phyloP scores from a whole-genome alignment of 768 basidiomycete genomes.

The Auriscalpium microsporum region DNA sequence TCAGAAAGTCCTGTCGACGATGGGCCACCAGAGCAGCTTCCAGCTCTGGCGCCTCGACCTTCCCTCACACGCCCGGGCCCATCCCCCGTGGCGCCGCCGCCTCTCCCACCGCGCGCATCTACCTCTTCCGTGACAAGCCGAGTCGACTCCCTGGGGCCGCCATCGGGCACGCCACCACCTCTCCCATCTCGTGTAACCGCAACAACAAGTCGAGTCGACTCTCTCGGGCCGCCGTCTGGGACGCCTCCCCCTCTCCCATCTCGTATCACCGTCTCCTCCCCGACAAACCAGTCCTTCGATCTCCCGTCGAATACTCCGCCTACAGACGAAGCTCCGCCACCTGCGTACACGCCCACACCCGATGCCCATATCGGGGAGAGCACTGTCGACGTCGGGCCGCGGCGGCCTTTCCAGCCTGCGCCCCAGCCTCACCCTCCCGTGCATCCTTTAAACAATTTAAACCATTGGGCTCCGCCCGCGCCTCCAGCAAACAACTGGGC shows the following conservation, averaged over 20 bases:
- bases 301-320: not conserved
- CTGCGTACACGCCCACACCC: constrained; percentile 58
- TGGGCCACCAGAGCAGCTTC: not conserved
- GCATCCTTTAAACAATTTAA: not conserved
- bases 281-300: not conserved
- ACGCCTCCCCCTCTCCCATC: not conserved
- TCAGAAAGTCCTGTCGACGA: not conserved
- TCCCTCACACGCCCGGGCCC: not conserved
- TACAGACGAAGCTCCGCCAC: constrained; percentile 37
- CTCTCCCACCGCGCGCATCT: not conserved
- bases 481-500: not conserved
- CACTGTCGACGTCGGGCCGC: constrained; percentile 54
- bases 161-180: not conserved
- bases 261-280: not conserved
- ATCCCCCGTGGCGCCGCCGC: not conserved
- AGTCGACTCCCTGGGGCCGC: not conserved
- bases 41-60: not conserved
- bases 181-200: not conserved
- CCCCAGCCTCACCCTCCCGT: constrained; percentile 15
- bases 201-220: not conserved
- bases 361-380: constrained; percentile 48
- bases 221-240: not conserved
- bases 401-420: constrained; percentile 47
- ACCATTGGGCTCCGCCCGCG: not conserved
- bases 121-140: not conserved